These are phyloP conservation scores for Eucalyptus victrix DNA, from an alignment of 345 rosid species.

Conservation along the genomic window DNA sequence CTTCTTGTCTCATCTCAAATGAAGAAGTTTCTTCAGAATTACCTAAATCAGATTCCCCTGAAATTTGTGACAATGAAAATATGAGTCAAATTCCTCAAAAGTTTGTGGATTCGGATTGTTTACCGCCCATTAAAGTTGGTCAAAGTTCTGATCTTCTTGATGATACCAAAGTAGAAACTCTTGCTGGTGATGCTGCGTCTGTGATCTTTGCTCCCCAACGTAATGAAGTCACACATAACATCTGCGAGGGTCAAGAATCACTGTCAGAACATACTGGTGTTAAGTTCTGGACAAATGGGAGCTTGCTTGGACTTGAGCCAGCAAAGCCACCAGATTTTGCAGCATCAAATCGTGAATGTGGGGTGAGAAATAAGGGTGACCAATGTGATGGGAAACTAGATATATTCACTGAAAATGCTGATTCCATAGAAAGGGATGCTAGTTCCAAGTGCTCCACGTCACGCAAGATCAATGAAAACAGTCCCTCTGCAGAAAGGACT, in stretches of 20 bases:
- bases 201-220: not conserved
- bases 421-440: conserved; percentile 1
- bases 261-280: conserved; percentile 20
- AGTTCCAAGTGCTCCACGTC: conserved; percentile 2
- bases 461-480: not conserved
- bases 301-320: conserved; percentile 84
- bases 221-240: not conserved
- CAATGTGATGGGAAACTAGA: conserved; percentile 13
- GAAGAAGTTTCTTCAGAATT: conserved; percentile 1
- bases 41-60: conserved; percentile 11
- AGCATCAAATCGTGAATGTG: conserved; percentile 13
- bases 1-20: conserved; percentile 2
- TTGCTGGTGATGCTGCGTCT: conserved; percentile 6
- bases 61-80: conserved; percentile 10
- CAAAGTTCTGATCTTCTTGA: conserved; percentile 1
- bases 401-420: conserved; percentile 11
- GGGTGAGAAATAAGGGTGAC: not conserved
- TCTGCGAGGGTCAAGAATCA: conserved; percentile 19
- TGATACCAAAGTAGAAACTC: conserved; percentile 4
- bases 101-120: conserved; percentile 22
- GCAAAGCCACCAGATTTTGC: conserved; percentile 88
- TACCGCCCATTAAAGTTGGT: not conserved
- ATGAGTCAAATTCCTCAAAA: conserved; percentile 7
- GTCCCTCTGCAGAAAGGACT: not conserved
- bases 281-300: conserved; percentile 87